Percentiles rank a stretch among this genome's conserved stretches.
Conservation (phyloP, 2,329 filamentous ascomycete species). For the Amylocarpus encephaloides region DNA sequence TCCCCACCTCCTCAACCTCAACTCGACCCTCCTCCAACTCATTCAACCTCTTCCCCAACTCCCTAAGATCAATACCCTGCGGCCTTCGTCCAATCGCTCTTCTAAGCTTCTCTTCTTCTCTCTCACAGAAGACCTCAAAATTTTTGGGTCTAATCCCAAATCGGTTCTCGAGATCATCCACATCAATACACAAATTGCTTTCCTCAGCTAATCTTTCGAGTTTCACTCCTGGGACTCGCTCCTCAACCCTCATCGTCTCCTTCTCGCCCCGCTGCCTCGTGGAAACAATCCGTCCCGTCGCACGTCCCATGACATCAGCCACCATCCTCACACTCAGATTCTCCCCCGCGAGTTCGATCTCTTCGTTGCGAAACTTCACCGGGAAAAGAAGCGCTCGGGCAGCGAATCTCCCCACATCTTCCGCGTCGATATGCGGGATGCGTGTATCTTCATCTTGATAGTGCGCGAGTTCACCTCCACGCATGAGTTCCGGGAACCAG, state of each 20-base stretch:
- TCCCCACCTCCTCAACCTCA: too few species aligned
- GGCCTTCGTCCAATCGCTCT: not conserved
- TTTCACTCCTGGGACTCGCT: not conserved
- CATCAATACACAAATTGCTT: not conserved
- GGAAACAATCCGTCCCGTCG: constrained; percentile 30
- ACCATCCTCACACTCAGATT: constrained; percentile 13
- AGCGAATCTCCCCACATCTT: constrained; percentile 12
- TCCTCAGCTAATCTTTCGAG: not conserved
- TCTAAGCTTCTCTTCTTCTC: not conserved
- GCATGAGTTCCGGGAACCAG: constrained; percentile 11
- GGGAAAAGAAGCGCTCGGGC: constrained; percentile 8
- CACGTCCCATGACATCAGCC: constrained; percentile 26
- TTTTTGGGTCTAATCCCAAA: not conserved
- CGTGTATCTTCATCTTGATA: constrained; percentile 1
- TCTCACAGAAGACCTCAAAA: not conserved
- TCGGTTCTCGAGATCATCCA: not conserved
- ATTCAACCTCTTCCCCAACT: not conserved
- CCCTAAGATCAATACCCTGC: not conserved
- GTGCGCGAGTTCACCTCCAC: constrained; percentile 8
- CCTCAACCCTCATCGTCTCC: constrained; percentile 20
- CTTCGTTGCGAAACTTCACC: constrained; percentile 11
- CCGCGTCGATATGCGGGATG: constrained; percentile 7
- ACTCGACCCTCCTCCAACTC: not conserved
- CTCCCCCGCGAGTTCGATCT: constrained; percentile 12
- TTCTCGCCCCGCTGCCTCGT: constrained; percentile 18